phyloP scores from a whole-genome alignment of 2,329 filamentous ascomycete species.

The Penicillium sp. region DNA sequence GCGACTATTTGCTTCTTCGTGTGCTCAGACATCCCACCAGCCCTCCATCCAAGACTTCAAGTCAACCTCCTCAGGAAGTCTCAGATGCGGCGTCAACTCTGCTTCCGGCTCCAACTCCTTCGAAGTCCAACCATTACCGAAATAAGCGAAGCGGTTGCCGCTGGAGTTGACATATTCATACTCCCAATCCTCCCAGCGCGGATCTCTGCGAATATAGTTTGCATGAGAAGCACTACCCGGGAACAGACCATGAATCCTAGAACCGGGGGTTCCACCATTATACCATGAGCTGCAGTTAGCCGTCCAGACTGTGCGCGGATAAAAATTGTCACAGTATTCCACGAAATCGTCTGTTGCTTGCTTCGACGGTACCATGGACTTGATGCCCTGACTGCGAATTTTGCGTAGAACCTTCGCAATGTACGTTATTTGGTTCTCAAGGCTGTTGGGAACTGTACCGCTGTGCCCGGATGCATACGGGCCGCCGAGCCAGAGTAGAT shows the following conservation, averaged over 20 bases:
- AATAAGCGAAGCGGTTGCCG: conserved; percentile 52
- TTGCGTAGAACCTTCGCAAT: conserved; percentile 68
- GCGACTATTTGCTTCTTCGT: not conserved
- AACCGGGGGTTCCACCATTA: conserved; percentile 63
- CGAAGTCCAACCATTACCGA: conserved; percentile 66
- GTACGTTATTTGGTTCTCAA: conserved; percentile 66
- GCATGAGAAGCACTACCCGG: conserved; percentile 65
- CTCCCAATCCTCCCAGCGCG: conserved; percentile 60
- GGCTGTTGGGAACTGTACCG: conserved; percentile 65
- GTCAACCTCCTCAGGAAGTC: conserved; percentile 55
- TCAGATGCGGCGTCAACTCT: conserved; percentile 65
- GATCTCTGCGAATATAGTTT: conserved; percentile 56
- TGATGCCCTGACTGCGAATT: conserved; percentile 63
- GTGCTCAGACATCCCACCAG: conserved; percentile 57
- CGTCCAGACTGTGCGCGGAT: conserved; percentile 49
- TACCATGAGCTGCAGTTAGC: conserved; percentile 68
- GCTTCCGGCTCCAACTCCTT: conserved; percentile 56
- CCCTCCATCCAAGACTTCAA: conserved; percentile 64
- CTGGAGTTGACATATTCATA: conserved; percentile 48
- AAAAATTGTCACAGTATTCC: conserved; percentile 48
- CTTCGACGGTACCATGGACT: conserved; percentile 56
- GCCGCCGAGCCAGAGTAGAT: conserved; percentile 63
- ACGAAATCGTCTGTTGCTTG: conserved; percentile 59
- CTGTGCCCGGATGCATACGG: conserved; percentile 59
- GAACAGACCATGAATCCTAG: conserved; percentile 66